A percentile compares a stretch with the other conserved stretches of the same genome.
phyloP scores from a whole-genome alignment of 2,329 filamentous ascomycete species.

The Exophiala oligosperma region DNA sequence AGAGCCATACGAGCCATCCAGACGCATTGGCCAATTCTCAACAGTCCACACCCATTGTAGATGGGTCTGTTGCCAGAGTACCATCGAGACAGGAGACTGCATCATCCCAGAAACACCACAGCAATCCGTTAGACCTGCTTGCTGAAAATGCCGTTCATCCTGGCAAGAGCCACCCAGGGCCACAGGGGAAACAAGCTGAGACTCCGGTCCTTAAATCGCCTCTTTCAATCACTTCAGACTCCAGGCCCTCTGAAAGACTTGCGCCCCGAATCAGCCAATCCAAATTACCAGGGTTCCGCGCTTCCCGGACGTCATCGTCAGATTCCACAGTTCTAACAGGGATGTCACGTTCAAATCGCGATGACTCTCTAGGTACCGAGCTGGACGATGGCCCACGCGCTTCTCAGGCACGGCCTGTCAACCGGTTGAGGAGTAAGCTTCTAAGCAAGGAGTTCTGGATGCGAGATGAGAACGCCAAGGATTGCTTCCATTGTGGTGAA shows the following conservation, averaged over 20 bases:
- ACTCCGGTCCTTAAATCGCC: conserved; percentile 21
- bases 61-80: conserved; percentile 12
- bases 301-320: conserved; percentile 42
- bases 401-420: conserved; percentile 40
- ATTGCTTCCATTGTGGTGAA: conserved; percentile 90
- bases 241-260: conserved; percentile 34
- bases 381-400: conserved; percentile 13
- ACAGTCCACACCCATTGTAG: conserved; percentile 5
- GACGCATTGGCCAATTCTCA: conserved; percentile 11
- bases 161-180: not conserved
- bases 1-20: conserved; percentile 14
- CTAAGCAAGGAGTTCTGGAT: conserved; percentile 98
- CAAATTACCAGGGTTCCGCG: conserved; percentile 46
- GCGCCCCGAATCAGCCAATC: conserved; percentile 43
- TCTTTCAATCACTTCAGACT: conserved; percentile 9
- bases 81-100: conserved; percentile 14
- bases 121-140: conserved; percentile 32
- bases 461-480: conserved; percentile 96
- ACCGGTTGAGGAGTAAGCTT: conserved; percentile 79
- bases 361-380: conserved; percentile 38
- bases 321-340: conserved; percentile 32
- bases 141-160: conserved; percentile 23
- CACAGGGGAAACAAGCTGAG: conserved; percentile 8
- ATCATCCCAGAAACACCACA: conserved; percentile 17
- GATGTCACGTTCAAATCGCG: conserved; percentile 3